Base-by-base conservation (phyloP, 495 filamentous ascomycete species). In the Penicilliopsis zonata region DNA sequence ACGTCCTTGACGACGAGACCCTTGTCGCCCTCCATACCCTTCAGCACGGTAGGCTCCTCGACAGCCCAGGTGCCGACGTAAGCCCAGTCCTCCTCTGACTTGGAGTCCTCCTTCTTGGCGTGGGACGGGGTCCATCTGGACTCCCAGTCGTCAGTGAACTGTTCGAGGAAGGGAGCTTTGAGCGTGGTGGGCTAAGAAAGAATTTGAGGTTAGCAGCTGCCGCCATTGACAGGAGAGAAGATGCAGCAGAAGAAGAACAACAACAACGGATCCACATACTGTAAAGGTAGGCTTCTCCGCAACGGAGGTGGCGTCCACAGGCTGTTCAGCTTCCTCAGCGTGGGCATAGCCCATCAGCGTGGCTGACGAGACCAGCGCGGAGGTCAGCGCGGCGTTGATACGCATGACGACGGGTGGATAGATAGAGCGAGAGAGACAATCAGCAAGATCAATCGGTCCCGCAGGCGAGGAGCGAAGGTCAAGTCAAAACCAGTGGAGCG, bases 1-100 rank as follows among this genome's bases (percentile, higher is more conserved):
- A 77, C 67, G 57, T 96, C 88, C 78, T 96, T 99, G 44, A 95
- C 75, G 28, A 96, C 88, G 46, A 99, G 76, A 59, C 88, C 90
- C 65, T 88, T 86, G 67, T 96, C 88, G 30, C 84, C 87, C 51
- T 90, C 82, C 44, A 95, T 94, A 34, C 85, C 92, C 70, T 92
- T 92, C 53, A 84, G 77, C 50, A 92, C 78, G 44, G 63, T 66
- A 38, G 92, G 92, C 71, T 96, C 92, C 64, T 99, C 92, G 31
- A 96, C 92, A 23, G 82, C 53, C 92, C 92, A 99, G 53, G 85
- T 78, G 57, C 92, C 92, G 40, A 96, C 78, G 54, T 94, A 99
- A 32, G 86, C 85, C 90, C 90, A 96, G 46, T 96, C 90, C 56
- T 98, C 90, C 33, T 87, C 82, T 19, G 77, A 69, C 46, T 71